Base-by-base conservation (phyloP, 2,329 filamentous ascomycete genomes). In the Colletotrichum sp. region DNA sequence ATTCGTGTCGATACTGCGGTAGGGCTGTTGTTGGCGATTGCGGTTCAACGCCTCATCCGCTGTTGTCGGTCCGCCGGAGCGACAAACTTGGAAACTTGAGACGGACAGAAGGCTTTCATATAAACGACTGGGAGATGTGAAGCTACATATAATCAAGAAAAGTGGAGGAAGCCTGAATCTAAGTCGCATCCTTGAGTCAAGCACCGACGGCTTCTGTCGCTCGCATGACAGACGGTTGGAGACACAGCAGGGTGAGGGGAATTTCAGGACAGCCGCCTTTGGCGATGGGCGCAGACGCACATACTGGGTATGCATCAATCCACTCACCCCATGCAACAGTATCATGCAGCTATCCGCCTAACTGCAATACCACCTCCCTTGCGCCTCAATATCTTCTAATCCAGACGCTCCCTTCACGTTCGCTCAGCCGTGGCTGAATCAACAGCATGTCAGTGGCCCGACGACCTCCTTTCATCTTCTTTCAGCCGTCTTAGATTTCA, bases 371-470 rank as follows among this genome's bases (percentile, higher is more conserved):
- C 13, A 34, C 33, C 12, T 62, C 58, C 33, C 3, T 62, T 16
- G n/a, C n/a, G 33, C 34, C 59, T 43, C 34, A 43, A 47, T 64
- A 64, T 12, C 27, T 54, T 57, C 33, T 27, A 57, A 63, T 63
- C 43, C 38, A 63, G 57, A 62, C 16, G 24, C 55, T 31, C 38
- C 38, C 36, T 47, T 33, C 34, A 29, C 13, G 4, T 33, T 58
- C 55, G 15, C 43, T 62, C 62, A 71, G 71, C 68, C 43, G 55
- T 66, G 71, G 62, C 71, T 66, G 71, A 71, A 73, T 66, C 62
- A 43, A 70, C 4, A 9, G 55, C 62, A 31, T 73, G 24, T 36
- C 29, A 63, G 68, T 73, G 68, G 71, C 64, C n/a, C 21, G 57
- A n/a, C 33, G 31, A 33, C 16, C 66, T 51, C 18, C 51, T 61